phyloP scores from a whole-genome alignment of 2,329 filamentous ascomycete genomes.

The Paradendryphiella salina region DNA sequence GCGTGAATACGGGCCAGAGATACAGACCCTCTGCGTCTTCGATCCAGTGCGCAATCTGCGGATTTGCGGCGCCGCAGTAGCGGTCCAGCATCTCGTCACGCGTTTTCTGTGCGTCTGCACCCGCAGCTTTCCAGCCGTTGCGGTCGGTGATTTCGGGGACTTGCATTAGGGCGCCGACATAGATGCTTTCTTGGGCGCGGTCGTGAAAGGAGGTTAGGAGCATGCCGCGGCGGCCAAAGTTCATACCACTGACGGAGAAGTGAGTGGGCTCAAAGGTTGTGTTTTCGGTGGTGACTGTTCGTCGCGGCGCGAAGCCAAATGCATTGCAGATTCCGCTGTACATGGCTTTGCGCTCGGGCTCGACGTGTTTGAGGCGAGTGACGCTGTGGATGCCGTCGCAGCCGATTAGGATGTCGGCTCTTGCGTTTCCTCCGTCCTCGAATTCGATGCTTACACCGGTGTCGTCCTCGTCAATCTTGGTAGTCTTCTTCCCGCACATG shows the following conservation, averaged over 20 bases:
- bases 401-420: constrained; percentile 58
- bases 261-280: constrained; percentile 35
- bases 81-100: constrained; percentile 48
- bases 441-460: constrained; percentile 51
- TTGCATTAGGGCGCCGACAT: constrained; percentile 53
- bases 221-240: constrained; percentile 52
- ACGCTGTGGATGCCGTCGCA: constrained; percentile 59
- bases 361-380: constrained; percentile 51
- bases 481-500: constrained; percentile 50
- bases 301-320: constrained; percentile 51
- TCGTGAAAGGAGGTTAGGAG: constrained; percentile 51
- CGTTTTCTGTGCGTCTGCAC: constrained; percentile 50
- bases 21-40: constrained; percentile 50
- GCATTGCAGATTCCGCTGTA: constrained; percentile 54
- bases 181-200: constrained; percentile 43
- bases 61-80: constrained; percentile 47
- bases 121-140: constrained; percentile 52
- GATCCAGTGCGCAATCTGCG: constrained; percentile 46
- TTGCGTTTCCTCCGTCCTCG: constrained; percentile 49
- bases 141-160: constrained; percentile 49
- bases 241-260: constrained; percentile 51
- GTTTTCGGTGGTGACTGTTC: constrained; percentile 18
- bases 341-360: constrained; percentile 48
- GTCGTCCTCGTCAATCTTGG: constrained; percentile 48
- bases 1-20: constrained; percentile 53